Base-by-base conservation (phyloP, 352 stramenopile species). In the Phytophthora pistaciae region DNA sequence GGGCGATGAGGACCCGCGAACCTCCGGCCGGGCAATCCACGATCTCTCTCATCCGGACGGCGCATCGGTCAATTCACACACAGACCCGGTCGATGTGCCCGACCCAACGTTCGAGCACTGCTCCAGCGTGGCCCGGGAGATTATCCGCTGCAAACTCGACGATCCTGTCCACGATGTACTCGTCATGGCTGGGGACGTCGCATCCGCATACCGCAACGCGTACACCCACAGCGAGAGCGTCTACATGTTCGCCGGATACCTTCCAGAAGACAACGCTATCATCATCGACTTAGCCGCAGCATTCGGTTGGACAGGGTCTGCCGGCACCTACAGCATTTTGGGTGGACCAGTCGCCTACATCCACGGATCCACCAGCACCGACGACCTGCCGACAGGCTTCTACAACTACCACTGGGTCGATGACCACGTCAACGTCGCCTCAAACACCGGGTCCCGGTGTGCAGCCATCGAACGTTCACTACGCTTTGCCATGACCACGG, bases 331-430 rank as follows among this genome's bases (percentile, higher is more conserved):
- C 54, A 29, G 46, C 54, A 44, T 44, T 60, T 29, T 27, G 8
- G 33, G 31, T 49, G 54, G 54, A 27, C 3, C 33, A 0, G 38
- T 49, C 33, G 33, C 20, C 46, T 16, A 20, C 18, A 49, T 49
- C 13, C 18, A 60, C 33, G 29, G 53, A 8, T 16, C 31, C n/a
- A 48, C 53, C 5, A 16, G 53, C 2, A 48, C 42, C 33, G 8
- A 11, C 6, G 14, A 46, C 33, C 29, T 20, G 14, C 33, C 33
- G 10, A 21, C 18, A 8, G 33, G 54, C 7, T 60, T 60, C 31
- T 60, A 50, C 16, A 60, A 50, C 31, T 50, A 60, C 21, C 20
- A 46, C 5, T 60, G 31, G 54, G 33, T 60, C 13, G 33, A 40
- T 10, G 54, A 55, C 48, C 20, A 33, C 4, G 14, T 33, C n/a